Base-by-base conservation (phyloP, 2,329 filamentous ascomycete species). In the Colletotrichum euphorbiae region DNA sequence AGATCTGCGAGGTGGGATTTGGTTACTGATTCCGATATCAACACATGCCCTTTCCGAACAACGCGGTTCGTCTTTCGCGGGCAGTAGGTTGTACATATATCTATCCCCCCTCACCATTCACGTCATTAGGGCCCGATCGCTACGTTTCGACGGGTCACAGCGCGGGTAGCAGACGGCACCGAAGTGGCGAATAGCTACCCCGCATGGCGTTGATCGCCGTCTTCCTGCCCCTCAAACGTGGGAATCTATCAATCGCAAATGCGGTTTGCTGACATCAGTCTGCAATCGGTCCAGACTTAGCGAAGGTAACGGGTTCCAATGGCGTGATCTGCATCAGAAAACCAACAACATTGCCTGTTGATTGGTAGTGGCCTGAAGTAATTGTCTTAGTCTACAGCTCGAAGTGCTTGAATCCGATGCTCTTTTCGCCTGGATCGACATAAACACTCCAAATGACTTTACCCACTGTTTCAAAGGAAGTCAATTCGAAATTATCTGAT, bases 91-190 rank as follows among this genome's bases (percentile, higher is more conserved):
- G 11, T 12, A 24, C 6, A 19, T 52, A 51, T 33, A 43, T 42
- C 40, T 31, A 9, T 8, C 11, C 19, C 31, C 33, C 48, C 7
- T 13, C n/a, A 36, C 17, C 3, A 40, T 15, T 24, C 40, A 69
- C 66, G 66, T 66, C 66, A 69, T 55, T 17, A 54, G 15, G n/a
- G 48, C 46, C 48, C 61, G 40, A 51, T 55, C 65, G 54, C 65
- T 61, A 58, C 61, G 59, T 66, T 9, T 42, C 46, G 54, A 43
- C 45, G 54, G 60, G 65, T 65, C 61, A 65, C 61, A 65, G 61
- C 61, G 61, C 65, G 46, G 54, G 11, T 58, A 24, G 45, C 15
- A 31, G 24, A 46, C 43, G 40, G 33, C 33, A 65, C 54, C 54
- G 48, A 60, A 42, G 43, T 24, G 40, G 24, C 40, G 24, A 21